These are phyloP conservation scores for Phyllosticta citriasiana DNA, from an alignment of 2,329 filamentous ascomycete genomes.

Conservation along the genomic window DNA sequence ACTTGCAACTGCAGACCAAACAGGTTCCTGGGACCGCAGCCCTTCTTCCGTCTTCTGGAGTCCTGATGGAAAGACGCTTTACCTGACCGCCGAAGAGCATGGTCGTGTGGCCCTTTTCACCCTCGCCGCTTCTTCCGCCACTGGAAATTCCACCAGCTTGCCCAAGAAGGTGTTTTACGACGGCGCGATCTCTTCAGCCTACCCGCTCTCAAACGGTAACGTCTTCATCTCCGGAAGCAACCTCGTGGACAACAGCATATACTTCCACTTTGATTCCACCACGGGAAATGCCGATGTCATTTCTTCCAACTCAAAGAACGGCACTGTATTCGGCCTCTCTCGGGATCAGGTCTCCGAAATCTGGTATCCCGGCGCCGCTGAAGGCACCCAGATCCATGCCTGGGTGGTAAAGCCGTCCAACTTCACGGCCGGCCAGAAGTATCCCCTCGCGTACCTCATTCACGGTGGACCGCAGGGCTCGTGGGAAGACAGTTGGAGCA, in stretches of 20 bases:
- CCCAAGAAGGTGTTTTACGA: conserved; percentile 7
- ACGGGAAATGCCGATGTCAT: conserved; percentile 27
- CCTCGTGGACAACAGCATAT: conserved; percentile 62
- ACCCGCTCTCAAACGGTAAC: conserved; percentile 39
- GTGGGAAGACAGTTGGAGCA: conserved; percentile 68
- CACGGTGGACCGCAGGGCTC: conserved; percentile 76
- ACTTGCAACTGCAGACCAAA: conserved; percentile 51
- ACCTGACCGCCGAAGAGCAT: conserved; percentile 62
- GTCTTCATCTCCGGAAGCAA: conserved; percentile 60
- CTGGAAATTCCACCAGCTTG: background rate
- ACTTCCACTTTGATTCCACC: conserved; percentile 28
- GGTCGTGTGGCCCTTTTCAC: conserved; percentile 55
- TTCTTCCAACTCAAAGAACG: conserved; percentile 57
- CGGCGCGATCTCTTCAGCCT: conserved; percentile 31
- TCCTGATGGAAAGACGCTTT: conserved; percentile 49
- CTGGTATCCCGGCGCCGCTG: conserved; percentile 55
- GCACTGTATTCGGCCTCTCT: conserved; percentile 57
- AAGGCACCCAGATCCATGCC: conserved; percentile 55
- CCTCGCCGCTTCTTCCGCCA: conserved; percentile 28
- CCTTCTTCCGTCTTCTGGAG: conserved; percentile 43
- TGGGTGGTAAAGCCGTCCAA: conserved; percentile 53
- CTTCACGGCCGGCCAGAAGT: conserved; percentile 62
- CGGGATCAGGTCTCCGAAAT: conserved; percentile 55
- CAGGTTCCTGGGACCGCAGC: conserved; percentile 49
- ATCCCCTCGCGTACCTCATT: conserved; percentile 69